These are phyloP conservation scores for Liriodendron chinense DNA, from an alignment of 164 flowering plant genomes.

Conservation along the genomic window DNA sequence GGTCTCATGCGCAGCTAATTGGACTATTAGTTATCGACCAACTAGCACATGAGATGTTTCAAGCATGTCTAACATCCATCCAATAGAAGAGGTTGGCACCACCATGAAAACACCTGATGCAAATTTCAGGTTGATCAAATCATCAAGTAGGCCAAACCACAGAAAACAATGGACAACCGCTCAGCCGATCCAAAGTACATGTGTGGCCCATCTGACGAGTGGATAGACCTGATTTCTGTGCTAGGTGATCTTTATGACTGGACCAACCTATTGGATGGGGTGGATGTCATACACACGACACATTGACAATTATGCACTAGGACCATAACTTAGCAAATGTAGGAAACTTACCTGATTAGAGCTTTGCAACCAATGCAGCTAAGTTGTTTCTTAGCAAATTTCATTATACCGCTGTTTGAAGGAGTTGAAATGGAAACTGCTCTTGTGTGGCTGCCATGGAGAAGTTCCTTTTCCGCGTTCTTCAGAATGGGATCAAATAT, in stretches of 20 bases:
- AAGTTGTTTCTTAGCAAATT: conserved; percentile 88
- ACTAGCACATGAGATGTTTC: no score
- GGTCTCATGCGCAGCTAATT: no score
- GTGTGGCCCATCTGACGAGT: not conserved
- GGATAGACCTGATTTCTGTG: not conserved
- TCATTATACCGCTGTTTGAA: conserved; percentile 89
- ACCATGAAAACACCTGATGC: no score
- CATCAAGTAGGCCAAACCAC: not conserved
- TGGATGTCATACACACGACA: not conserved
- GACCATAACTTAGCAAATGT: not conserved
- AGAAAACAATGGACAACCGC: not conserved
- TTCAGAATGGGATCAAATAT: conserved; percentile 94
- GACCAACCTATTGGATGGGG: not conserved
- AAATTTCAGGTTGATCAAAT: no score
- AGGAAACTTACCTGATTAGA: conserved; percentile 52
- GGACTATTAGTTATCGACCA: no score
- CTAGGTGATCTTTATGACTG: not conserved
- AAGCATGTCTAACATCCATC: no score
- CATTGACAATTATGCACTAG: not conserved
- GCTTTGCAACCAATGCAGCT: conserved; percentile 95
- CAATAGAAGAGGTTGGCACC: no score
- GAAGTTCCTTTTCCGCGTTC: conserved; percentile 92
- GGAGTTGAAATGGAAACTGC: conserved; percentile 95
- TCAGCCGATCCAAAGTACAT: not conserved
- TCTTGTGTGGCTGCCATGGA: conserved; percentile 91